These are phyloP conservation scores for Agaricus blazei DNA, from an alignment of 768 basidiomycete genomes.

Conservation along the genomic window DNA sequence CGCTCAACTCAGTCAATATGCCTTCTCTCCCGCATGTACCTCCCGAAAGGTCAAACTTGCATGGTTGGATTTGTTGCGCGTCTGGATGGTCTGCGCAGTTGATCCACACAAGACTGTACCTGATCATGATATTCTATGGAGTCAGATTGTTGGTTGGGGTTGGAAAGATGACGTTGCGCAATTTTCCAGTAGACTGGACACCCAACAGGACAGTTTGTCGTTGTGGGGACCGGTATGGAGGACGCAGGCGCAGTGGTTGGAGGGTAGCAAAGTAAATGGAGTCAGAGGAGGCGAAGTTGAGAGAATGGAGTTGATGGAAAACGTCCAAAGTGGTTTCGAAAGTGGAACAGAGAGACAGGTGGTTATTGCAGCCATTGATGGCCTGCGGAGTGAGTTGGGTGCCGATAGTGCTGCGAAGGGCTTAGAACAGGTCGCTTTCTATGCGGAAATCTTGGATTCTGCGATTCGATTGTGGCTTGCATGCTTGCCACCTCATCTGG, in stretches of 20 bases:
- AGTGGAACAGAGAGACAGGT: constrained; percentile 29
- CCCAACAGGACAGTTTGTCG: constrained; percentile 25
- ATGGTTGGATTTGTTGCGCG: constrained; percentile 57
- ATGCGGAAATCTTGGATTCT: constrained; percentile 36
- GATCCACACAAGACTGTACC: constrained; percentile 89
- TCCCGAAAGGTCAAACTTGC: constrained; percentile 34
- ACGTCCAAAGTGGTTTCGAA: constrained; percentile 37
- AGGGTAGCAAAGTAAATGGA: constrained; percentile 72
- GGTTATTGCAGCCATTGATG: constrained; percentile 29
- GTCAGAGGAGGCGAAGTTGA: constrained; percentile 63
- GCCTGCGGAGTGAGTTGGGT: constrained; percentile 25
- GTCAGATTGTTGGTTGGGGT: constrained; percentile 72
- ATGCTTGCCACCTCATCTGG: constrained; percentile 41
- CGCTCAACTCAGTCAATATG: constrained; percentile 40
- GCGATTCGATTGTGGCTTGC: constrained; percentile 62
- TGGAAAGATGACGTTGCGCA: constrained; percentile 62
- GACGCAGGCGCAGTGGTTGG: constrained; percentile 62
- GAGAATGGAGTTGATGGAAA: constrained; percentile 34
- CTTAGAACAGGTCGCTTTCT: constrained; percentile 26
- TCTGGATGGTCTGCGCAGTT: constrained; percentile 80
- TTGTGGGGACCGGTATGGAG: constrained; percentile 51
- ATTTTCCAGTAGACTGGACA: constrained; percentile 28
- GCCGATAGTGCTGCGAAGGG: constrained; percentile 10
- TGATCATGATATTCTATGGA: constrained; percentile 86
- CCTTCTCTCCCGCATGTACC: constrained; percentile 32